These are phyloP conservation scores for Tuber indicum DNA, from an alignment of 495 filamentous ascomycete genomes.

Conservation along the genomic window DNA sequence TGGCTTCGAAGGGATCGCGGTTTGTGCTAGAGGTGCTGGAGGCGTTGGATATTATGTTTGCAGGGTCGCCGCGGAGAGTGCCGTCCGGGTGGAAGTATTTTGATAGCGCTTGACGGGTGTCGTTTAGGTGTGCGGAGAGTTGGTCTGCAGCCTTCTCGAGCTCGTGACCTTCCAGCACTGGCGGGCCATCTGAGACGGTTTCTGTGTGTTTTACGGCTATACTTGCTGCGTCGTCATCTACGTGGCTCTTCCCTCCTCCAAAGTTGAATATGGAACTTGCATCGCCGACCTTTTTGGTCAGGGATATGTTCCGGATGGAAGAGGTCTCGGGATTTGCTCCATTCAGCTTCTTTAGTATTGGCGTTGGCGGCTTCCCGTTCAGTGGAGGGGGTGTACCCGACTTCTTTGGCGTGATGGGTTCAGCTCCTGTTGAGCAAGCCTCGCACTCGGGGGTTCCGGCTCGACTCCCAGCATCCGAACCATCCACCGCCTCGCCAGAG, in stretches of 20 bases:
- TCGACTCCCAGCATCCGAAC: conserved; percentile 29
- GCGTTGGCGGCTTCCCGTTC: neutral
- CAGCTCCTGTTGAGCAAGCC: neutral
- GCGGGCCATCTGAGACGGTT: conserved; percentile 29
- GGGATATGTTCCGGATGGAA: conserved; percentile 28
- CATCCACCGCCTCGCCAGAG: conserved; percentile 46
- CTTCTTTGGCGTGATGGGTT: neutral
- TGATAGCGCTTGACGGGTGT: conserved; percentile 73
- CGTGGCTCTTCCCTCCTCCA: conserved; percentile 24
- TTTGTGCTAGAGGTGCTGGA: conserved; percentile 27
- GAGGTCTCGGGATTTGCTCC: conserved; percentile 25
- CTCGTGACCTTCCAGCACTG: conserved; percentile 61
- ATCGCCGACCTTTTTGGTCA: conserved; percentile 30
- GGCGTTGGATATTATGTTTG: conserved; percentile 10
- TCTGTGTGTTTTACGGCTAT: conserved; percentile 33
- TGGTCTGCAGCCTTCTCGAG: conserved; percentile 71
- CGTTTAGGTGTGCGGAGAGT: conserved; percentile 76
- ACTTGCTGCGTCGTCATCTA: conserved; percentile 33
- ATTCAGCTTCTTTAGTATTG: conserved; percentile 28
- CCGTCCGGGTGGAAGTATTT: conserved; percentile 71
- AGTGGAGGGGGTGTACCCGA: neutral
- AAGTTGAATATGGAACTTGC: conserved; percentile 40
- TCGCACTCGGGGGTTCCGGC: conserved; percentile 18
- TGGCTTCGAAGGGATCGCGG: conserved; percentile 48
- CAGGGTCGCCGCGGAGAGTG: conserved; percentile 35